These are phyloP conservation scores for Neurospora sp. DNA, from an alignment of 495 filamentous ascomycete species.

Conservation along the genomic window DNA sequence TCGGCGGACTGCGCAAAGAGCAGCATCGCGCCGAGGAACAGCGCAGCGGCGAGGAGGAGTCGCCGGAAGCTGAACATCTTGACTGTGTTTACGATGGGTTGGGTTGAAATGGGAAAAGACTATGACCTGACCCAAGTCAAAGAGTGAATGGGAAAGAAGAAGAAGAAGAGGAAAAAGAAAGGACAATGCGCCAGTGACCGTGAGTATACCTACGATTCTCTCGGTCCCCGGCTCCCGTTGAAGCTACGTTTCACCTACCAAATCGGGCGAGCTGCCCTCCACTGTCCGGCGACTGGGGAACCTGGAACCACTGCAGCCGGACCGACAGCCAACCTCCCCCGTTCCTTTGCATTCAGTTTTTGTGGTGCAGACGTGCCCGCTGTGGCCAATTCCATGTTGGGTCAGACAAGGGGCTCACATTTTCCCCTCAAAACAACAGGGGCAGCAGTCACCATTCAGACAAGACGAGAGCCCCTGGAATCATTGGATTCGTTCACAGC, in stretches of 20 bases:
- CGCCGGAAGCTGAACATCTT: conserved; percentile 49
- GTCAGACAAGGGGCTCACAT: background rate
- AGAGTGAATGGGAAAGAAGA: background rate
- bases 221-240: conserved; percentile 6
- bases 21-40: conserved; percentile 63
- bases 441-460: background rate
- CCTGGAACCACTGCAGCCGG: background rate
- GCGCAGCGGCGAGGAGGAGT: conserved; percentile 54
- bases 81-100: conserved; percentile 1
- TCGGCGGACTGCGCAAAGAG: conserved; percentile 59
- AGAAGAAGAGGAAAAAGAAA: background rate
- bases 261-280: conserved; percentile 1
- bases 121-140: background rate
- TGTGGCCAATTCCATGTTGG: background rate
- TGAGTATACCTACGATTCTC: background rate
- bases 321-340: background rate
- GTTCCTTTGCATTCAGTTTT: background rate
- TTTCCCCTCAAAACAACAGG: background rate
- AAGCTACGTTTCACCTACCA: conserved; percentile 28
- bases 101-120: background rate
- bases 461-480: background rate
- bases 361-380: background rate
- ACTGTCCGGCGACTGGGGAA: background rate
- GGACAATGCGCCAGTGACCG: background rate
- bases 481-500: background rate